Conservation (phyloP, 2,329 filamentous ascomycete genomes). For the Penicillium sp. region DNA sequence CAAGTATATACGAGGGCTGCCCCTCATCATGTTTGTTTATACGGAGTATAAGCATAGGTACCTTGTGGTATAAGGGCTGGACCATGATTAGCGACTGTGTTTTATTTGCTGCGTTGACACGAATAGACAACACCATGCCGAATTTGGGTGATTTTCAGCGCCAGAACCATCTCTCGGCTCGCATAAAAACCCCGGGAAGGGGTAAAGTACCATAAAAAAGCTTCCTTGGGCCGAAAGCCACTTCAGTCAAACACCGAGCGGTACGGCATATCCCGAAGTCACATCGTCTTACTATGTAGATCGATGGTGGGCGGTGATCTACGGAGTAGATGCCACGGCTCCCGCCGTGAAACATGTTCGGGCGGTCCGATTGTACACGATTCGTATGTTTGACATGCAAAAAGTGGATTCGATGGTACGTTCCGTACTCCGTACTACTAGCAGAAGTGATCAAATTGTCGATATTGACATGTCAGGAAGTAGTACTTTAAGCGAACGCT, state of each 20-base stretch:
- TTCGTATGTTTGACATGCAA: neutral
- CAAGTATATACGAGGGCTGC: no score
- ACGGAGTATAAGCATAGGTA: no score
- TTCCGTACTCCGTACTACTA: neutral
- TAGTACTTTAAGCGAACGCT: neutral
- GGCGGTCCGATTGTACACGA: neutral
- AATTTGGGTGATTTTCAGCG: no score
- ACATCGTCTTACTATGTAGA: neutral
- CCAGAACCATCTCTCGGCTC: no score
- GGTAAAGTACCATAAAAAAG: no score
- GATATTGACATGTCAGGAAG: neutral
- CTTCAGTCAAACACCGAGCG: neutral
- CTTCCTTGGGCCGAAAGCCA: neutral
- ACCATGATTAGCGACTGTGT: no score
- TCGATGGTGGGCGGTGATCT: neutral
- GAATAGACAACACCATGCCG: no score
- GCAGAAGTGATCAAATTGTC: neutral
- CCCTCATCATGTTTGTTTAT: no score
- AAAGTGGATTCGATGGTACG: neutral
- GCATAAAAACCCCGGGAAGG: no score
- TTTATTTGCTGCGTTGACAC: no score
- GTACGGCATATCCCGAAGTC: neutral
- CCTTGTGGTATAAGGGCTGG: no score
- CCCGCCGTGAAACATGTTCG: slow-evolving; percentile 1
- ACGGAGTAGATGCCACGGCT: neutral